Base-by-base conservation (phyloP, 2,329 filamentous ascomycete species). In the Verticillium longisporum region DNA sequence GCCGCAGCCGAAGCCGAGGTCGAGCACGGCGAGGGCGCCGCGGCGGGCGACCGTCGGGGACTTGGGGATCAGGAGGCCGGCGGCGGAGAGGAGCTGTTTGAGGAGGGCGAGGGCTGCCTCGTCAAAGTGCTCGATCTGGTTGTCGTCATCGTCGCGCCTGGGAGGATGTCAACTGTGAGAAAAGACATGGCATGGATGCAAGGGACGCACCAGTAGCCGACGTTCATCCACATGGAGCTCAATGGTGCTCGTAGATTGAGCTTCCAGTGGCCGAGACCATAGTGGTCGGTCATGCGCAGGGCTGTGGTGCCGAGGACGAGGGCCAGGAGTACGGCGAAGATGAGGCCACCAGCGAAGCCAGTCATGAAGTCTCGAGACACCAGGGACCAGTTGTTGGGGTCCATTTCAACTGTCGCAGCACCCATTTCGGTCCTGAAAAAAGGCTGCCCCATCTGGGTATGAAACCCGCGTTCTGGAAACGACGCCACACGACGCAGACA, bases 201-300 rank as follows among this genome's bases (percentile, higher is more conserved):
- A 26, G 10, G 45, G 1, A 74, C 79, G 68, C 78, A 79, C 84
- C 83, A 87, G 62, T 82, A 86, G 0, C 83, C 84, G 72, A 86
- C 79, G 61, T 86, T 86, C 82, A 86, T 86, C 83, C 84, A 87
- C 82, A 85, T 83, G n/a, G 75, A 77, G 5, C 69, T 66, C 2
- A 78, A 72, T 1, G 79, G 78, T 1, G 80, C 67, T 18, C 75
- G 70, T 21, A 83, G 64, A 65, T 86, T 84, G 57, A 86, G 76
- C 63, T 82, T 78, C 64, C 81, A 84, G 74, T 86, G 83, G 18
- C 82, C 79, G 6, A 85, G 71, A 1, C 79, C 78, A 64, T 85
- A 85, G 13, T 71, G 62, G 57, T 73, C 71, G 55, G 66, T 69
- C 56, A 60, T 68, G 4, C 68, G 69, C 38, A 74, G 60, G 14